Conservation (phyloP, 768 basidiomycete species). For the Tulasnella sp. region DNA sequence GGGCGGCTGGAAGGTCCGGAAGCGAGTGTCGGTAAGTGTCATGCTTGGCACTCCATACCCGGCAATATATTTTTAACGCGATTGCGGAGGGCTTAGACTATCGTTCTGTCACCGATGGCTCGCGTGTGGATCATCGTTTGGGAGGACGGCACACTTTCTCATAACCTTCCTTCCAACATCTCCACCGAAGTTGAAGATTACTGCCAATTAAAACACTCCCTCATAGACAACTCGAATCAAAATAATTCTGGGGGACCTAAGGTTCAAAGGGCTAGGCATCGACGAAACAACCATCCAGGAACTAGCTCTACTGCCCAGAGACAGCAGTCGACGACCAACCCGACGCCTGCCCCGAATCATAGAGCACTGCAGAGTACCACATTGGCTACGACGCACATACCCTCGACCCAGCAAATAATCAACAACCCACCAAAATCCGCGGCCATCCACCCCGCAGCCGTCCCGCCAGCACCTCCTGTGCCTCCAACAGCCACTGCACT, state of each 20-base stretch:
- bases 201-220: background rate
- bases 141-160: background rate
- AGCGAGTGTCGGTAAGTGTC: background rate
- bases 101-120: background rate
- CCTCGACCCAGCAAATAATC: background rate
- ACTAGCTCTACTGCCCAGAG: no score
- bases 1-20: background rate
- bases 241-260: background rate
- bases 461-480: background rate
- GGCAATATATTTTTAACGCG: background rate
- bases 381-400: background rate
- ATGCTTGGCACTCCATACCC: background rate
- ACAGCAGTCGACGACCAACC: no score
- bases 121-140: conserved; percentile 5
- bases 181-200: background rate
- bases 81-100: background rate
- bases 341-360: no score
- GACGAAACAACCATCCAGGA: no score
- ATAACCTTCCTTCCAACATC: background rate
- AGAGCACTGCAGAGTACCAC: no score
- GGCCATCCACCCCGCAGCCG: background rate
- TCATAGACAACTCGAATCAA: background rate
- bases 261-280: background rate
- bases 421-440: background rate
- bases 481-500: background rate